Percentiles rank a stretch among this genome's conserved stretches.
phyloP scores from a whole-genome alignment of 148 eudicot genomes.

The Chenopodium quinoa region DNA sequence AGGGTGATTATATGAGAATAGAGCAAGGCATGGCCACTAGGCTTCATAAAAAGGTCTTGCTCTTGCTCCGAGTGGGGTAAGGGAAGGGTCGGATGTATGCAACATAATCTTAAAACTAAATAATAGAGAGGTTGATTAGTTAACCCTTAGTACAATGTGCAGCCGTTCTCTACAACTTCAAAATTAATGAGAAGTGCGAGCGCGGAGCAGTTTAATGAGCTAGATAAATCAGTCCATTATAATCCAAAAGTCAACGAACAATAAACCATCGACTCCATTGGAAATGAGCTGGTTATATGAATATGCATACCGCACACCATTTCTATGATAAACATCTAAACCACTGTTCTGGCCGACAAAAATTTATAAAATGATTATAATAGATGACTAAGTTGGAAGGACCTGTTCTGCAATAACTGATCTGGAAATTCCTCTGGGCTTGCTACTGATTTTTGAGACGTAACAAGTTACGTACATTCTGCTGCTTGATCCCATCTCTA shows the following conservation, averaged over 20 bases:
- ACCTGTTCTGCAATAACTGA: conserved; percentile 5
- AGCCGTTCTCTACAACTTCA: not conserved
- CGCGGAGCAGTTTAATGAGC: not conserved
- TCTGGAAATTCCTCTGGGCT: not conserved
- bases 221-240: not conserved
- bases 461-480: conserved; percentile 48
- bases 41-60: too few species aligned
- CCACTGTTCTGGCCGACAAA: not conserved
- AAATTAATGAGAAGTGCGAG: not conserved
- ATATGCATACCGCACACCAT: not conserved
- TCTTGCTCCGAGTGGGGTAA: too few species aligned
- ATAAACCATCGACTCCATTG: not conserved
- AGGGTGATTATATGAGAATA: not conserved
- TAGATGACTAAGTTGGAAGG: not conserved
- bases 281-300: not conserved
- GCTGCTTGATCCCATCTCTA: conserved; percentile 66
- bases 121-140: not conserved
- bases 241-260: not conserved
- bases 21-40: not conserved
- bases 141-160: not conserved
- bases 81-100: not conserved
- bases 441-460: conserved; percentile 33
- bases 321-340: not conserved
- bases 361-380: not conserved
- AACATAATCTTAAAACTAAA: too few species aligned